Base-by-base conservation (phyloP, 1,284 basidiomycete species). In the Malassezia slooffiae region DNA sequence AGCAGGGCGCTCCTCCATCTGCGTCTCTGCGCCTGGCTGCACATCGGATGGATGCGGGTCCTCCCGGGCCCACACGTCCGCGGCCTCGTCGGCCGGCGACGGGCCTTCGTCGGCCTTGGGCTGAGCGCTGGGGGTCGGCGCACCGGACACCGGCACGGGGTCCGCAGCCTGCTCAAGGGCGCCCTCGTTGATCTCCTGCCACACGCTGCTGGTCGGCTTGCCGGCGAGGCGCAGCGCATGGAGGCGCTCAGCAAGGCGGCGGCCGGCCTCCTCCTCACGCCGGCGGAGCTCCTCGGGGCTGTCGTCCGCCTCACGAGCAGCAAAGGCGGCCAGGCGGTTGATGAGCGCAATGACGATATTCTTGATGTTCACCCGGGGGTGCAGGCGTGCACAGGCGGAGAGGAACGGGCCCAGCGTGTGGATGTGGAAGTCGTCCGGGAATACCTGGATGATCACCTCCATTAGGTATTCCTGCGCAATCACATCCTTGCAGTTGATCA, bases 401-500 rank as follows among this genome's bases (percentile, higher is more conserved):
- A 69, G 50, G 52, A 69, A 58, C 8, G 59, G 58, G 0, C 60
- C 50, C 11, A 69, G 53, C 4, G 64, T 69, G 34, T 59, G 60
- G 22, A 69, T 55, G 38, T 69, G 66, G 37, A 69, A 69, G 28
- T 69, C 66, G 41, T 69, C 66, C n/a, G 64, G 64, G 36, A 69
- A 69, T 23, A 69, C 66, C 37, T 69, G 66, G 35, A 69, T 67
- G 42, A 69, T 63, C 4, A 67, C 66, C 43, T 69, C 66, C 66
- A 69, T 69, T 36, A 69, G 60, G 27, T 69, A 67, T 44, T 69
- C 66, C 35, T 69, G 66, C 6, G 66, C 66, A 35, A 69, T 67
- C 34, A 64, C 59, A 31, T 69, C 66, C 46, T 67, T 67, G 53
- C 66, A 69, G 38, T 67, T 62, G 36, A 69, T 61, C 7, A 69